Percentiles rank a stretch among this genome's conserved stretches.
These are phyloP conservation scores for Phanerodontia chrysosporium DNA, from an alignment of 768 basidiomycete genomes.

Conservation along the genomic window DNA sequence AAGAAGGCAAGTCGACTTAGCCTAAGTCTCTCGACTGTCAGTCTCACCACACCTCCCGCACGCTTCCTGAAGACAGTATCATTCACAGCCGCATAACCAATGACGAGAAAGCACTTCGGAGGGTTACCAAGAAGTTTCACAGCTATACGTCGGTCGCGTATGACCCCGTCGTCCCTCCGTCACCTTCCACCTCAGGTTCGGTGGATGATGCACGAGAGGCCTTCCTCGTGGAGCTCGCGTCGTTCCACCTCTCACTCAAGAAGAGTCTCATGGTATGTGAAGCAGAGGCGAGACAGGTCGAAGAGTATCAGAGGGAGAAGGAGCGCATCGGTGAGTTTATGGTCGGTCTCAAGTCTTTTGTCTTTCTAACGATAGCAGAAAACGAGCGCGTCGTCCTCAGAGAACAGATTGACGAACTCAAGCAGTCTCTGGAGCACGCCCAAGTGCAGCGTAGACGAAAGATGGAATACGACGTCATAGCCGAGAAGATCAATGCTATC, in stretches of 20 bases:
- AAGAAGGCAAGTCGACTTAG: conserved; percentile 23
- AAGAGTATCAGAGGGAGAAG: conserved; percentile 74
- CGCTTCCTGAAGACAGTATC: conserved; percentile 57
- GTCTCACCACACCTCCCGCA: background rate
- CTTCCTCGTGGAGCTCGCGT: conserved; percentile 71
- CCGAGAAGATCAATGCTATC: conserved; percentile 77
- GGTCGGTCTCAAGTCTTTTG: background rate
- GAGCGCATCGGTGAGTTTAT: conserved; percentile 62
- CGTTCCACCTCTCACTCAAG: conserved; percentile 70
- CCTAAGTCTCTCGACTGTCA: background rate
- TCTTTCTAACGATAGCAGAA: conserved; percentile 37
- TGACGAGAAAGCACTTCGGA: conserved; percentile 74
- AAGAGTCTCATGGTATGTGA: conserved; percentile 83
- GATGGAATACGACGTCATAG: conserved; percentile 82
- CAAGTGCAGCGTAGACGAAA: conserved; percentile 72
- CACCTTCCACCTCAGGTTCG: conserved; percentile 24
- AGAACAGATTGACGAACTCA: conserved; percentile 74
- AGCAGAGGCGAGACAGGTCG: conserved; percentile 81
- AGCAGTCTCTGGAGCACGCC: conserved; percentile 70
- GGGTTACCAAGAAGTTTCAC: conserved; percentile 81
- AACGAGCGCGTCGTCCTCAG: conserved; percentile 64
- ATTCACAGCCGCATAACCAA: conserved; percentile 79
- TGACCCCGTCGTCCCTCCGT: conserved; percentile 31
- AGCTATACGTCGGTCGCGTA: conserved; percentile 59
- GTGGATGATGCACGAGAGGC: conserved; percentile 75